Percentiles rank a stretch among this genome's conserved stretches.
Conservation (phyloP, 495 filamentous ascomycete genomes). For the Durotheca rogersii region DNA sequence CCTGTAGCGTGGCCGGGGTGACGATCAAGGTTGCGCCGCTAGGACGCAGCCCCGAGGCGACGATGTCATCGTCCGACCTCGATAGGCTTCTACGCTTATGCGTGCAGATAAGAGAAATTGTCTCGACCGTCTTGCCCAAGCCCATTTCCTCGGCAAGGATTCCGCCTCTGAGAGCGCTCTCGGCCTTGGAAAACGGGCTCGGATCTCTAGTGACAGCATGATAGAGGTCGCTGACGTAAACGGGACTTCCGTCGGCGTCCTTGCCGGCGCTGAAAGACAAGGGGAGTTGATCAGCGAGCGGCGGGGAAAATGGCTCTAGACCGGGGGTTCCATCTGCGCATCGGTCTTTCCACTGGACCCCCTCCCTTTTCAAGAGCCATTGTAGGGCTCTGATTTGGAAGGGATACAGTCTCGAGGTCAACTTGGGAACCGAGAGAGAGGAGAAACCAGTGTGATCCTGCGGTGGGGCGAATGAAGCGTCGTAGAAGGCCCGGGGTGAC, state of each 20-base stretch:
- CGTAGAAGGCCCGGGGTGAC: constrained; percentile 48
- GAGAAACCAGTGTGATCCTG: constrained; percentile 28
- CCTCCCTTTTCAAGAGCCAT: constrained; percentile 49
- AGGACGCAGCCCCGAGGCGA: constrained; percentile 41
- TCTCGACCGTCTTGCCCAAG: constrained; percentile 89
- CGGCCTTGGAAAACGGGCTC: constrained; percentile 44
- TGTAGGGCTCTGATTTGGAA: constrained; percentile 49
- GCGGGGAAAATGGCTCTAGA: constrained; percentile 25
- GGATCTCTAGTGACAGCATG: constrained; percentile 59
- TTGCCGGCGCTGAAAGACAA: constrained; percentile 27
- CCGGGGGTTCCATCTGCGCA: constrained; percentile 4
- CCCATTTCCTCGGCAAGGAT: constrained; percentile 95
- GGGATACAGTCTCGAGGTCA: constrained; percentile 43
- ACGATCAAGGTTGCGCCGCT: constrained; percentile 81
- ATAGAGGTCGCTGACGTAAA: constrained; percentile 62
- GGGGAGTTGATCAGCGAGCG: constrained; percentile 10
- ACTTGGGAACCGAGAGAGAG: constrained; percentile 27
- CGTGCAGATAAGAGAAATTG: constrained; percentile 72
- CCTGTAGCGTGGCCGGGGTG: constrained; percentile 73
- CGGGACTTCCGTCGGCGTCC: constrained; percentile 36
- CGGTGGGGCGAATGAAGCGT: constrained; percentile 42
- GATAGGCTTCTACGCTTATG: constrained; percentile 47
- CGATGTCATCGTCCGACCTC: constrained; percentile 23
- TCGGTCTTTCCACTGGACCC: constrained; percentile 36
- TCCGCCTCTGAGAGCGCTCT: constrained; percentile 57